Base-by-base conservation (phyloP, 2,329 filamentous ascomycete genomes). In the Alternaria sp. region DNA sequence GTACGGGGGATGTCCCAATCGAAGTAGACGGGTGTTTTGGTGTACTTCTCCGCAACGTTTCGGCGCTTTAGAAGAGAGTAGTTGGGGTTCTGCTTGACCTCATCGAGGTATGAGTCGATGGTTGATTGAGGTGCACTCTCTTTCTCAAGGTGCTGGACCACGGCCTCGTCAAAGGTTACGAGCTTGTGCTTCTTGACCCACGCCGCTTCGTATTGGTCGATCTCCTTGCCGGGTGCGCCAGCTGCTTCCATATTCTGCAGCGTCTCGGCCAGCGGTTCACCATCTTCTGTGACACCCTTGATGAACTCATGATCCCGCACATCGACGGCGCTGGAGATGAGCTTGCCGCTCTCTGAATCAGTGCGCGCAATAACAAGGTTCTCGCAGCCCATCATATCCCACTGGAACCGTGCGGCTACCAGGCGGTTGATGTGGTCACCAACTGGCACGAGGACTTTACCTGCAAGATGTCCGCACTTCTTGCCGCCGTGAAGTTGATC, bases 401-500 rank as follows among this genome's bases (percentile, higher is more conserved):
- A 99, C 76, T 99, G 95, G 82, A 97, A 97, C 61, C 95, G 89
- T 3, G 94, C 89, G 2, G 95, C 94, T 20, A 93, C 89, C 5
- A 99, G 88, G 28, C 95, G 90, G 82, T 97, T 97, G 84, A 98
- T 96, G 82, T 99, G 95, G 78, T 98, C 95, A 62, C 93, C 91
- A 0, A 94, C 88, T 0, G 95, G 94, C 3, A 98, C 95, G 8
- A 99, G 84, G 2, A 98, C 95, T 79, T 98, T 99, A 68, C 95
- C 95, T 1, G 95, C 95, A 62, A 98, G 83, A 81, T 99, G 95
- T 16, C 95, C 95, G 75, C 95, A 99, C 81, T 98, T 99, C 85
- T 99, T 99, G 62, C 95, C 95, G 43, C 95, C 95, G 76, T 98
- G 95, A 47, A 98, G 87, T 81, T 99, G 95, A 75, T 99, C 95